Base-by-base conservation (phyloP, 331 rosid genomes). In the Acacia concinna region DNA sequence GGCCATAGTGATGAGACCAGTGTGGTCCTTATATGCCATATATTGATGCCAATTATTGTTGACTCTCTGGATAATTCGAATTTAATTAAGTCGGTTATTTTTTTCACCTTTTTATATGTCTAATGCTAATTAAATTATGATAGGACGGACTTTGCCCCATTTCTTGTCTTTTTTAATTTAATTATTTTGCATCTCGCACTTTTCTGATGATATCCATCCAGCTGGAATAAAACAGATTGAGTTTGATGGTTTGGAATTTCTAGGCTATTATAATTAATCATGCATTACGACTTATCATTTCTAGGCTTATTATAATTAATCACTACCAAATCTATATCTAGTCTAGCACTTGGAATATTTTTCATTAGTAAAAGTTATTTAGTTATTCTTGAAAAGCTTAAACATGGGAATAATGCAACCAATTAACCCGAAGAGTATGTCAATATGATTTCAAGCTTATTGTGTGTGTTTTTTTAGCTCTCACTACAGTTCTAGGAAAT, bases 31-130 rank as follows among this genome's bases (percentile, higher is more conserved):
- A 13, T 71, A 18, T 75, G 56, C 34, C 25, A 44, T 43, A 41
- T 54, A 74, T 30, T 52, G 71, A 44, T 60, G 11, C 56, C 74
- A 77, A 84, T 77, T 47, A 81, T 74, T 85, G 75, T 73, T 63
- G 73, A 74, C 72, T 73, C 31, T 25, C 21, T 18, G 10, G 60
- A 64, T 77, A 68, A 72, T 83, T 73, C 67, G 57, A 20, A 59
- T 60, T 49, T 49, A 73, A 56, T 49, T 49, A 73, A 56, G 81
- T 60, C 44, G 49, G 64, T 74, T 38, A 23, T 52, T 34, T 34
- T 66, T 77, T 74, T 63, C 32, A 14, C 49, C 35, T 59, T 81
- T 49, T 68, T 21, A 62, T 21, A 62, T 68, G 37, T 74, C 28
- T 43, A 47, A 27, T 63, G 66, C 66, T 25, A 70, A 57, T 67